These are phyloP conservation scores for Podospora pseudoanserina DNA, from an alignment of 495 filamentous ascomycete genomes.

Conservation along the genomic window DNA sequence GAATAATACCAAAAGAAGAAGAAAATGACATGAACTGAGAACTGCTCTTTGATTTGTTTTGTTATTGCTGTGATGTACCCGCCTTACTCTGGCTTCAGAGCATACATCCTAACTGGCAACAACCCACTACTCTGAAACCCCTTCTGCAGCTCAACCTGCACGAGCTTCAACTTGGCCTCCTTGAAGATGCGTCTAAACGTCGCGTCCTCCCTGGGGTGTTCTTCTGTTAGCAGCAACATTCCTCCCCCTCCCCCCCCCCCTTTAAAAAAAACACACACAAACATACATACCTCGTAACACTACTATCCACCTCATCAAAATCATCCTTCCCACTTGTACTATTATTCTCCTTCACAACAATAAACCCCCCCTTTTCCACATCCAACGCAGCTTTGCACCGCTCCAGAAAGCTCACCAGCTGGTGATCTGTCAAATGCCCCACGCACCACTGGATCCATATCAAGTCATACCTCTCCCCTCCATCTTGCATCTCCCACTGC, in stretches of 20 bases:
- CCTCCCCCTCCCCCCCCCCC: background rate
- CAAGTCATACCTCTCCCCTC: conserved; percentile 53
- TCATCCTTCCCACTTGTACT: conserved; percentile 61
- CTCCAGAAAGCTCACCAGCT: conserved; percentile 64
- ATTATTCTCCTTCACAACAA: conserved; percentile 88
- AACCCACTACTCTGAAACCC: conserved; percentile 55
- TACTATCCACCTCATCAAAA: conserved; percentile 75
- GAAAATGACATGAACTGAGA: background rate
- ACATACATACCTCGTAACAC: conserved; percentile 59
- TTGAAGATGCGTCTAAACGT: conserved; percentile 69
- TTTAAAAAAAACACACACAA: no score
- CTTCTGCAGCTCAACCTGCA: conserved; percentile 70
- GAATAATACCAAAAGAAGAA: background rate
- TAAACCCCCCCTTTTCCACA: conserved; percentile 39
- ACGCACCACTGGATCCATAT: conserved; percentile 88
- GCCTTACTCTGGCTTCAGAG: conserved; percentile 42
- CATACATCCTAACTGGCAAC: conserved; percentile 69
- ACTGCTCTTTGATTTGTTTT: background rate
- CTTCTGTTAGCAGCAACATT: background rate
- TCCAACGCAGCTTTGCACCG: conserved; percentile 57
- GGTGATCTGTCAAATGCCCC: conserved; percentile 79
- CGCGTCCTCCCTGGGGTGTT: conserved; percentile 52
- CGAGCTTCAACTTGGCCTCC: conserved; percentile 61
- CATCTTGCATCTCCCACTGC: conserved; percentile 51
- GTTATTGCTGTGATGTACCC: background rate